Evolutionary conservation across 1,284 basidiomycete genomes (phyloP).

Genomic region (Meira nashicola): DNA sequence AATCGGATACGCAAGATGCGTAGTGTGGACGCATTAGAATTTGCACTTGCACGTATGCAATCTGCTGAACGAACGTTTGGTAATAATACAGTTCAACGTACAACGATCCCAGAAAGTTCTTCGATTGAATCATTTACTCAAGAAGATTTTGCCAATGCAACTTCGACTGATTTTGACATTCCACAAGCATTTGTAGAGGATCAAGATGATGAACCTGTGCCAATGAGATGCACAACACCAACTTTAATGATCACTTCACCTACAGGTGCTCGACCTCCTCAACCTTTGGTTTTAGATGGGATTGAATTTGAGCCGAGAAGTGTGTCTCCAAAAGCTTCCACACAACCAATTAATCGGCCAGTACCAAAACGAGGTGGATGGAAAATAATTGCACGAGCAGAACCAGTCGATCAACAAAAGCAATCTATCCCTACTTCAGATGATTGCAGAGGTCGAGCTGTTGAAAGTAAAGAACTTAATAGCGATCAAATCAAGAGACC

Average conservation of each 20-base stretch:
- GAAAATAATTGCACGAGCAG: neutral
- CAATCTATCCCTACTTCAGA: neutral
- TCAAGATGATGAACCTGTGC: neutral
- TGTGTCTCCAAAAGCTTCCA: neutral
- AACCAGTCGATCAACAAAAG: neutral
- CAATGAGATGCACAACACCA: neutral
- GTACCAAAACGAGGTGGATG: neutral
- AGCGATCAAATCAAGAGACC: neutral
- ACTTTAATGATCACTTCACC: conserved; percentile 6
- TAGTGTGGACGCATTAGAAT: conserved; percentile 5
- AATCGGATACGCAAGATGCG: conserved; percentile 7
- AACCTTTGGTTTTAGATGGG: conserved; percentile 3
- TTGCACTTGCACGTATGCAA: conserved; percentile 1
- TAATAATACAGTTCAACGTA: neutral
- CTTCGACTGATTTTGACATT: neutral
- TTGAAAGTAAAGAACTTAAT: neutral
- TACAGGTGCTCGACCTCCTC: neutral
- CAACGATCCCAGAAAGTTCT: neutral
- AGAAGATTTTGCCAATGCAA: conserved; percentile 6
- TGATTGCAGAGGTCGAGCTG: neutral
- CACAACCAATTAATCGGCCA: neutral
- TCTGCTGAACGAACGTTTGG: neutral
- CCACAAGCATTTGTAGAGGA: neutral
- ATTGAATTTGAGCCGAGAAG: conserved; percentile 9
- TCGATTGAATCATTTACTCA: conserved; percentile 3